These are phyloP conservation scores for Trematosphaeria pertusa DNA, from an alignment of 2,329 filamentous ascomycete genomes.

Conservation along the genomic window DNA sequence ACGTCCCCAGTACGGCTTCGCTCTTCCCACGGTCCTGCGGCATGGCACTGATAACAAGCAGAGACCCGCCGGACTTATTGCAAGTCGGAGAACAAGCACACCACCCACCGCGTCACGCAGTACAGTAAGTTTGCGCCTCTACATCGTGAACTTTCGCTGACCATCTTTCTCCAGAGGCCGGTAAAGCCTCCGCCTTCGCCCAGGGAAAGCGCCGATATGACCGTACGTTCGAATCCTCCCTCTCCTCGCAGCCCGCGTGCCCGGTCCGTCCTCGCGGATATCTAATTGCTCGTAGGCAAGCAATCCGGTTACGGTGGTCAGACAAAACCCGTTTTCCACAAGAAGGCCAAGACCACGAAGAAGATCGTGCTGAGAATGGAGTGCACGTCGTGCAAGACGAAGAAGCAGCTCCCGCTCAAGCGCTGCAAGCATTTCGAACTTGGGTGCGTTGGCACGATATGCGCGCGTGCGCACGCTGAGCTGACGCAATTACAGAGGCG, in stretches of 20 bases:
- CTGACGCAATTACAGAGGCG: too few species aligned
- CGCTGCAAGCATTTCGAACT: slow-evolving; percentile 99
- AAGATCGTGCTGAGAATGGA: slow-evolving; percentile 99
- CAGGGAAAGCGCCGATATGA: slow-evolving; percentile 99
- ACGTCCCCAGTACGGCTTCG: too few species aligned
- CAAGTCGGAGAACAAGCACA: slow-evolving; percentile 81
- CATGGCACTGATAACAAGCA: too few species aligned
- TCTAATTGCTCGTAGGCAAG: too few species aligned
- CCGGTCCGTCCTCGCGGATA: neutral
- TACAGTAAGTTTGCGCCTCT: too few species aligned
- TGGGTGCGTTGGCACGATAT: too few species aligned
- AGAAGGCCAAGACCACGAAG: slow-evolving; percentile 99
- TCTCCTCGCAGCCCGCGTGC: neutral
- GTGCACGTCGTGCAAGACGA: slow-evolving; percentile 97
- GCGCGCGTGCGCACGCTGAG: too few species aligned
- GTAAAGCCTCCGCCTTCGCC: slow-evolving; percentile 93
- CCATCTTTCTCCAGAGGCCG: too few species aligned
- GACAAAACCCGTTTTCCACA: slow-evolving; percentile 99
- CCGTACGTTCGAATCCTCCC: too few species aligned
- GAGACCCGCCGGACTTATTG: slow-evolving; percentile 97
- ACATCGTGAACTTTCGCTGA: too few species aligned
- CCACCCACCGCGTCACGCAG: slow-evolving; percentile 91
- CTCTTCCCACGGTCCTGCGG: too few species aligned
- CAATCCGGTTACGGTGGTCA: slow-evolving; percentile 99
- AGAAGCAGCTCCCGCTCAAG: slow-evolving; percentile 97